A percentile compares a stretch with the other conserved stretches of the same genome.
Conservation (phyloP, 2,329 filamentous ascomycete genomes). For the Epichloe sp. region DNA sequence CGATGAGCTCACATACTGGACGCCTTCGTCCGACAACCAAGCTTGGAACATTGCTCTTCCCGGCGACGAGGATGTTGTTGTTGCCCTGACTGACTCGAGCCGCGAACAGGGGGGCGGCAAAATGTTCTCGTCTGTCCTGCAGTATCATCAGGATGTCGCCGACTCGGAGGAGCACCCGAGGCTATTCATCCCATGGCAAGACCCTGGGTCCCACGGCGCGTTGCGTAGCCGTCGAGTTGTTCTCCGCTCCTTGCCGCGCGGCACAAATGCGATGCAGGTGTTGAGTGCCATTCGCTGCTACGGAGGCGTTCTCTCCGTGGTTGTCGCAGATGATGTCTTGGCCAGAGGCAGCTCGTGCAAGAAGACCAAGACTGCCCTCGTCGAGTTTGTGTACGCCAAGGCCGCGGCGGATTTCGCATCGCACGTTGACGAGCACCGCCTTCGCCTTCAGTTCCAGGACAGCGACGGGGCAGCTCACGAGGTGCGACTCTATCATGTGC, state of each 20-base stretch:
- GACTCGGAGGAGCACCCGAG: neutral
- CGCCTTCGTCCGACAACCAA: neutral
- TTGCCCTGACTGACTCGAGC: neutral
- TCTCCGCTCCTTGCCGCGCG: conserved; percentile 11
- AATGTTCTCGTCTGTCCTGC: neutral
- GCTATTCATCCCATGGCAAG: neutral
- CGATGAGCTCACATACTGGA: neutral
- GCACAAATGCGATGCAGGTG: conserved; percentile 7
- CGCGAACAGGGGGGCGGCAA: neutral
- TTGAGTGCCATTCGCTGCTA: conserved; percentile 8
- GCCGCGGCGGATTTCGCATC: neutral
- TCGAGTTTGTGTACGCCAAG: conserved; percentile 11
- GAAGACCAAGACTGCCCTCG: conserved; percentile 6
- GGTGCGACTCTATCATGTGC: conserved; percentile 4
- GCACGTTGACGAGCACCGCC: neutral
- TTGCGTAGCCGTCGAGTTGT: conserved; percentile 12
- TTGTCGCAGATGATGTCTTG: neutral
- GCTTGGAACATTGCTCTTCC: neutral
- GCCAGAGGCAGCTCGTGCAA: neutral
- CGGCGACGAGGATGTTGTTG: neutral
- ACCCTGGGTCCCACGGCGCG: fast-evolving
- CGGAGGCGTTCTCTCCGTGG: conserved; percentile 7
- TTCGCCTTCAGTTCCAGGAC: neutral
- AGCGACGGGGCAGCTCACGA: neutral
- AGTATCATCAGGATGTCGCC: conserved; percentile 5